phyloP scores from a whole-genome alignment of 2,329 filamentous ascomycete genomes.

The Davidsoniella neocaledoniae region DNA sequence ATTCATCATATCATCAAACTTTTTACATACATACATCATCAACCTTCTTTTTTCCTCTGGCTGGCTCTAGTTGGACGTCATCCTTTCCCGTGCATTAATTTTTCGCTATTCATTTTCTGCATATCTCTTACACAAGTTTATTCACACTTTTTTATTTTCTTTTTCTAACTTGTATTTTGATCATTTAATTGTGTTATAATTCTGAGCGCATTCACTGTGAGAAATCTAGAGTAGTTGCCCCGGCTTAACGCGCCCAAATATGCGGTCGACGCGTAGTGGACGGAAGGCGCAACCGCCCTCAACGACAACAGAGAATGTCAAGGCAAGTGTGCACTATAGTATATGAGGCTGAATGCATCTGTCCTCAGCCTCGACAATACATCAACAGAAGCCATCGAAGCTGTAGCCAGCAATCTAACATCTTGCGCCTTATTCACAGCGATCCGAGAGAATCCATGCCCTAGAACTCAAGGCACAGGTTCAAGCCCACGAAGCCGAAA shows the following conservation, averaged over 20 bases:
- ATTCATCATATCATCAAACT: too few relatives aligned
- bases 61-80: neutral
- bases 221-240: neutral
- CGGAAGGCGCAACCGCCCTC: slow-evolving; percentile 7
- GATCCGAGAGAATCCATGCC: slow-evolving; percentile 11
- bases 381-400: neutral
- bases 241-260: slow-evolving; percentile 6
- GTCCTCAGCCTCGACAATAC: neutral
- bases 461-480: slow-evolving; percentile 42
- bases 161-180: too few relatives aligned
- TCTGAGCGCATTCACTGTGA: too few relatives aligned
- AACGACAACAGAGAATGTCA: slow-evolving; percentile 3
- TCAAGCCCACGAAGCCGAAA: slow-evolving; percentile 51
- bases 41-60: too few relatives aligned
- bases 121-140: neutral
- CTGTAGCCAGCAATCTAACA: neutral
- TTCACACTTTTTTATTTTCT: neutral
- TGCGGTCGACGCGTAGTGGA: slow-evolving; percentile 10
- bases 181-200: too few relatives aligned
- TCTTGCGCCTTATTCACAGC: neutral
- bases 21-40: too few relatives aligned
- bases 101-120: neutral
- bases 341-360: neutral
- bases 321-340: slow-evolving; percentile 4
- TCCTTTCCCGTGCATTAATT: neutral